These are phyloP conservation scores for Dothideomycetidae sp. DNA, from an alignment of 2,329 filamentous ascomycete species.

Conservation along the genomic window DNA sequence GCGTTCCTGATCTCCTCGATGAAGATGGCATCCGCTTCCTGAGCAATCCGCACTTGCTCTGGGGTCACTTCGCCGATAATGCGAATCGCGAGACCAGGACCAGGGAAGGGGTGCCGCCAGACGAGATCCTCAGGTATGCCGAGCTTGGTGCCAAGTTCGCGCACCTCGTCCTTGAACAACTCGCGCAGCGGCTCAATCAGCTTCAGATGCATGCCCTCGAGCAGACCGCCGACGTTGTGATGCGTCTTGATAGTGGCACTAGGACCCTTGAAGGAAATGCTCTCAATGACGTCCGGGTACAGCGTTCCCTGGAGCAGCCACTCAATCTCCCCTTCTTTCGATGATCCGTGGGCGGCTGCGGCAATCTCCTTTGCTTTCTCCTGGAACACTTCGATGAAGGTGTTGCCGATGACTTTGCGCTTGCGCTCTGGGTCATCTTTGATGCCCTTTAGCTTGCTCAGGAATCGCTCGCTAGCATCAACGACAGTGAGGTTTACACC, in stretches of 20 bases:
- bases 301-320: conserved; percentile 82
- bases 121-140: conserved; percentile 62
- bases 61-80: conserved; percentile 74
- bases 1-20: conserved; percentile 60
- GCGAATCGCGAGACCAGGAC: conserved; percentile 60
- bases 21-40: conserved; percentile 66
- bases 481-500: conserved; percentile 85
- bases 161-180: conserved; percentile 75
- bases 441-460: conserved; percentile 61
- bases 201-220: conserved; percentile 48
- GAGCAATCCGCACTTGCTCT: conserved; percentile 63
- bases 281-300: conserved; percentile 61
- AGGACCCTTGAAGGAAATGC: conserved; percentile 59
- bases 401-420: conserved; percentile 77
- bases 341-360: conserved; percentile 50
- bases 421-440: conserved; percentile 67
- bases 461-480: conserved; percentile 63
- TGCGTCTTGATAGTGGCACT: conserved; percentile 61
- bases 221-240: conserved; percentile 58
- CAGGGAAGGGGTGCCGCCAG: conserved; percentile 65
- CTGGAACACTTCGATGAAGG: conserved; percentile 74
- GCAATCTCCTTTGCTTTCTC: conserved; percentile 63
- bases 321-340: conserved; percentile 59
- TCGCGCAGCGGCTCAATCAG: conserved; percentile 67
- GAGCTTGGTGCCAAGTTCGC: conserved; percentile 52